Evolutionary conservation across 1,284 basidiomycete species (phyloP).

Genomic region (Quambalaria eucalypti): DNA sequence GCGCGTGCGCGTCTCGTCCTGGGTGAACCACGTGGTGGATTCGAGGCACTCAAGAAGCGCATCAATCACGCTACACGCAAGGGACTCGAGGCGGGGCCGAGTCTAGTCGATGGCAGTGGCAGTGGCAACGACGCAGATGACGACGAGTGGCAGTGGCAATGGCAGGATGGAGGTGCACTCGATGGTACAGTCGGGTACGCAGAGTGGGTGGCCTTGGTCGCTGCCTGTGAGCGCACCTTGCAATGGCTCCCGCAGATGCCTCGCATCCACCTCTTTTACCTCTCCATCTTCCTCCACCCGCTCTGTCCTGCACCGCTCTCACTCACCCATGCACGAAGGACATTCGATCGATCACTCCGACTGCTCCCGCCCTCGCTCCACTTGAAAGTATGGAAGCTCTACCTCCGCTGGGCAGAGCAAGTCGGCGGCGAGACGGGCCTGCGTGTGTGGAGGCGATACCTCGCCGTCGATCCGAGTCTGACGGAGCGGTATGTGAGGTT

Average conservation of each 20-base stretch:
- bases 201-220: slow-evolving; percentile 84
- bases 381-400: slow-evolving; percentile 82
- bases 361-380: slow-evolving; percentile 92
- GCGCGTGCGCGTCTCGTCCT: slow-evolving; percentile 78
- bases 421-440: slow-evolving; percentile 76
- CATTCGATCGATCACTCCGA: slow-evolving; percentile 87
- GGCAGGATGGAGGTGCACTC: slow-evolving; percentile 55
- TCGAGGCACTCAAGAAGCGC: slow-evolving; percentile 44
- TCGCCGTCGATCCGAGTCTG: slow-evolving; percentile 53
- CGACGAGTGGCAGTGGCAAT: slow-evolving; percentile 55
- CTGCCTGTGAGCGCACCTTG: slow-evolving; percentile 80
- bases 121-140: slow-evolving; percentile 63
- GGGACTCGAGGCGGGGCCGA: slow-evolving; percentile 55
- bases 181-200: slow-evolving; percentile 82
- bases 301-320: slow-evolving; percentile 75
- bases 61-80: slow-evolving; percentile 49
- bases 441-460: slow-evolving; percentile 79
- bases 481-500: slow-evolving; percentile 41
- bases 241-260: slow-evolving; percentile 88
- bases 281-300: slow-evolving; percentile 81
- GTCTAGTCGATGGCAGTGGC: slow-evolving; percentile 38
- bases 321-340: slow-evolving; percentile 79
- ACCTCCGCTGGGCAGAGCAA: slow-evolving; percentile 84
- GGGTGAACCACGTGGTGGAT: slow-evolving; percentile 56
- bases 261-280: slow-evolving; percentile 84